A percentile compares a stretch with the other conserved stretches of the same genome.
Evolutionary conservation across 495 filamentous ascomycete genomes (phyloP).

Genomic region (Penicillium longicatenatum): DNA sequence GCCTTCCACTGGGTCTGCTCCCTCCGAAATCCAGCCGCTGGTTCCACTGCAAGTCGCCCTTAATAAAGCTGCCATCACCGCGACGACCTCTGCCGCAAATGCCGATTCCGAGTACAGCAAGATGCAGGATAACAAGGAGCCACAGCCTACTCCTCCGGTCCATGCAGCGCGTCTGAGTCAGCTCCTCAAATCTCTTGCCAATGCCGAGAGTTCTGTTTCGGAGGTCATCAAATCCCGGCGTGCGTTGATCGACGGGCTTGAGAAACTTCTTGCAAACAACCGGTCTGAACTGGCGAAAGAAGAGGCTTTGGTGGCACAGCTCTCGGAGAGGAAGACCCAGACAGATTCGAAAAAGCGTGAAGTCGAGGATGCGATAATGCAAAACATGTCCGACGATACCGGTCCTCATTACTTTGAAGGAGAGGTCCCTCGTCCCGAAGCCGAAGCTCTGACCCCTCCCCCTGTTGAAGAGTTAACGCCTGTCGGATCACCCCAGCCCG

Average conservation of each 20-base stretch:
- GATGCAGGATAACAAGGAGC: conserved; percentile 65
- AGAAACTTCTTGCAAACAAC: conserved; percentile 78
- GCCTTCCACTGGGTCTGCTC: conserved; percentile 54
- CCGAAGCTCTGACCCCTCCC: conserved; percentile 84
- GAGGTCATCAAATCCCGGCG: conserved; percentile 86
- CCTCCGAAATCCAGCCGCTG: conserved; percentile 75
- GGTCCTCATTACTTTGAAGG: conserved; percentile 42
- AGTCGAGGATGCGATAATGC: conserved; percentile 87
- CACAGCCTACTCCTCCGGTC: conserved; percentile 76
- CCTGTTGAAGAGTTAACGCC: conserved; percentile 54
- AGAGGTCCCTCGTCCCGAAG: conserved; percentile 64
- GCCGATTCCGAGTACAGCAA: conserved; percentile 83
- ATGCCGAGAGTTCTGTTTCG: conserved; percentile 87
- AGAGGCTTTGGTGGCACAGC: conserved; percentile 57
- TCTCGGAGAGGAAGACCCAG: conserved; percentile 60
- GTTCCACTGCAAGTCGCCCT: conserved; percentile 71
- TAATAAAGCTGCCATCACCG: conserved; percentile 64
- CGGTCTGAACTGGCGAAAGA: conserved; percentile 69
- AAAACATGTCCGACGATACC: conserved; percentile 58
- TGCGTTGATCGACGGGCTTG: conserved; percentile 73
- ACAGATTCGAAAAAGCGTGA: conserved; percentile 79
- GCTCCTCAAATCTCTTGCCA: conserved; percentile 82
- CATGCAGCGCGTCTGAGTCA: conserved; percentile 88
- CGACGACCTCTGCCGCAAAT: conserved; percentile 60
- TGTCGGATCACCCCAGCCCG: conserved; percentile 43